phyloP scores from a whole-genome alignment of 2,329 filamentous ascomycete species.

The Allantophomopsis cytisporea region DNA sequence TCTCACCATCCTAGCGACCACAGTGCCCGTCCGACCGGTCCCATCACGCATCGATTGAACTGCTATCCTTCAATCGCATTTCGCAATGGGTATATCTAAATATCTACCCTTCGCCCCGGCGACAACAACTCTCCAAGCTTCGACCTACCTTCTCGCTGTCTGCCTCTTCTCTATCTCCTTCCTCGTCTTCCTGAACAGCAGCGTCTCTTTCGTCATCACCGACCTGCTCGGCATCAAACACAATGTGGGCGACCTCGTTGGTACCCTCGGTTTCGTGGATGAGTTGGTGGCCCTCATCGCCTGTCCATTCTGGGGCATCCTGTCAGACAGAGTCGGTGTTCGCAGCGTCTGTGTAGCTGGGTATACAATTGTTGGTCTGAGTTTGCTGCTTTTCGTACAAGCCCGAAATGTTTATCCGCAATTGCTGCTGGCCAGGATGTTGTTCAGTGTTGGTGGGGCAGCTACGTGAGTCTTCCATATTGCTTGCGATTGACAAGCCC shows the following conservation, averaged over 20 bases:
- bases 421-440: constrained; percentile 66
- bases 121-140: constrained; percentile 47
- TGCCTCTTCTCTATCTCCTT: constrained; percentile 81
- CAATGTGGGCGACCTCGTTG: constrained; percentile 66
- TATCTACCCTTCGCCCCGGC: constrained; percentile 38
- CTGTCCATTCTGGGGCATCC: constrained; percentile 66
- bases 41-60: no score
- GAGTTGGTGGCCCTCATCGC: constrained; percentile 71
- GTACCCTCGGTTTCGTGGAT: constrained; percentile 74
- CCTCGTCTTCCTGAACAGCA: constrained; percentile 80
- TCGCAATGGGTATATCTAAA: no score
- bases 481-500: no score
- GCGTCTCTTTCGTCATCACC: constrained; percentile 73
- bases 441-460: constrained; percentile 87
- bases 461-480: constrained; percentile 45
- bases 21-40: no score
- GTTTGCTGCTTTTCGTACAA: constrained; percentile 72
- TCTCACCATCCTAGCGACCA: no score
- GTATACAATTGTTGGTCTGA: constrained; percentile 67
- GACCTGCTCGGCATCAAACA: constrained; percentile 64
- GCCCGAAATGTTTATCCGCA: constrained; percentile 80
- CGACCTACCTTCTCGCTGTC: constrained; percentile 68
- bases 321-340: constrained; percentile 67
- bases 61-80: no score
- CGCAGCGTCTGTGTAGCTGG: constrained; percentile 61